Percentiles rank a stretch among this genome's conserved stretches.
phyloP scores from a whole-genome alignment of 148 eudicot genomes.

The Chenopodium quinoa region DNA sequence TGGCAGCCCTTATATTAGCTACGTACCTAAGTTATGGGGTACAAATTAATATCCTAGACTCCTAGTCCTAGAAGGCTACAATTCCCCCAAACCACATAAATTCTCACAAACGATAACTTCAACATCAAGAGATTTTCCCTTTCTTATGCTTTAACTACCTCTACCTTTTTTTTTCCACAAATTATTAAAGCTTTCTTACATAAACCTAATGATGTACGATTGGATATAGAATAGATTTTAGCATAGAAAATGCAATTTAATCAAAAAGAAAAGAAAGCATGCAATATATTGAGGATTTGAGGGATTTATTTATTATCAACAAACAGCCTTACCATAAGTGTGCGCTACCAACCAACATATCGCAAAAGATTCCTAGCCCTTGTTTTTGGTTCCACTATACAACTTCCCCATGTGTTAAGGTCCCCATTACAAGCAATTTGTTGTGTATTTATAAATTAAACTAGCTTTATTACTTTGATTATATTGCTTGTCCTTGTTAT shows the following conservation, averaged over 20 bases:
- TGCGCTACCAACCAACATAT: slow-evolving; percentile 54
- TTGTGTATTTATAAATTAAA: not conserved
- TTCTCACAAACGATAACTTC: not conserved
- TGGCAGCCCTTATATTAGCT: too few relatives aligned
- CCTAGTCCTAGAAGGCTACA: too few relatives aligned
- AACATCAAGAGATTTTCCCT: slow-evolving; percentile 9
- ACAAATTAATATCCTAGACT: too few relatives aligned
- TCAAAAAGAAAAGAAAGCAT: slow-evolving; percentile 11
- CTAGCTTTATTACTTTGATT: slow-evolving; percentile 18
- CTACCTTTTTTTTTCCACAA: not conserved
- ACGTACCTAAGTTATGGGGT: too few relatives aligned
- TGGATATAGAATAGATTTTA: not conserved
- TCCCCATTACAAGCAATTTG: slow-evolving; percentile 42
- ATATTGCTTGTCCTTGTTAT: slow-evolving; percentile 27
- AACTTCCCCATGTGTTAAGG: slow-evolving; percentile 47
- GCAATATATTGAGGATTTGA: not conserved
- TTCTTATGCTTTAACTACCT: not conserved
- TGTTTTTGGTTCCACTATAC: slow-evolving; percentile 54
- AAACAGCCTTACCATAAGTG: slow-evolving; percentile 25
- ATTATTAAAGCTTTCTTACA: not conserved
- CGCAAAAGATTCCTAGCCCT: slow-evolving; percentile 54
- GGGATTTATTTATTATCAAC: slow-evolving; percentile 14
- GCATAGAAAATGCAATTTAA: not conserved
- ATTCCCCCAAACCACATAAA: not conserved
- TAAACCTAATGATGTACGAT: not conserved